Percentiles rank a stretch among this genome's conserved stretches.
Evolutionary conservation across 176 grass and related monocot species (phyloP).

Genomic region (Avena atlantica): DNA sequence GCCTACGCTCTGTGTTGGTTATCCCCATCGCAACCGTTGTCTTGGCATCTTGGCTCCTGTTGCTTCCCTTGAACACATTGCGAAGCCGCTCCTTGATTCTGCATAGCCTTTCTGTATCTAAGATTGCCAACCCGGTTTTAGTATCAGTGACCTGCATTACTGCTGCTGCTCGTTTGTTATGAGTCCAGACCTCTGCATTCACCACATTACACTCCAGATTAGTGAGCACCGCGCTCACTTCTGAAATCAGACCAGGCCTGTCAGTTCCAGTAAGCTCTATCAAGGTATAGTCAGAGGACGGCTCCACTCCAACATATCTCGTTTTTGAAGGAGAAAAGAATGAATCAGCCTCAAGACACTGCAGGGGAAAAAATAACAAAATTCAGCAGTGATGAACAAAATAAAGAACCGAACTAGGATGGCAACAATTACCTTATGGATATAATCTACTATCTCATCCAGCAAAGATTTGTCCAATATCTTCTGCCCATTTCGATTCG

Average conservation of each 20-base stretch:
- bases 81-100: constrained; percentile 71
- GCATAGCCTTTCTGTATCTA: constrained; percentile 56
- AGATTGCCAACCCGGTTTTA: constrained; percentile 58
- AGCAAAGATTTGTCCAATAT: constrained; percentile 55
- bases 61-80: constrained; percentile 87
- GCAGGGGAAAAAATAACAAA: neutral
- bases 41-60: constrained; percentile 55
- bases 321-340: constrained; percentile 55
- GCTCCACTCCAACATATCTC: constrained; percentile 62
- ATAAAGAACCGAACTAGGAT: constrained; percentile 28
- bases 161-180: constrained; percentile 78
- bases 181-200: constrained; percentile 90
- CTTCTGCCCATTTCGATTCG: constrained; percentile 71
- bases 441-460: constrained; percentile 58
- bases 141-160: constrained; percentile 84
- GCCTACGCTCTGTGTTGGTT: constrained; percentile 75
- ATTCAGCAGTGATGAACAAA: constrained; percentile 35
- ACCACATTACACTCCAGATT: constrained; percentile 81
- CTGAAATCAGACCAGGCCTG: constrained; percentile 84
- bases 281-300: constrained; percentile 71
- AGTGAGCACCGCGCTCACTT: constrained; percentile 85
- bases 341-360: constrained; percentile 72
- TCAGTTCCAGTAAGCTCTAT: constrained; percentile 94
- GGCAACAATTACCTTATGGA: constrained; percentile 61
- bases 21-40: constrained; percentile 53